A percentile compares a stretch with the other conserved stretches of the same genome.
Conservation (phyloP, 2,329 filamentous ascomycete genomes). For the Clonostachys chloroleuca region DNA sequence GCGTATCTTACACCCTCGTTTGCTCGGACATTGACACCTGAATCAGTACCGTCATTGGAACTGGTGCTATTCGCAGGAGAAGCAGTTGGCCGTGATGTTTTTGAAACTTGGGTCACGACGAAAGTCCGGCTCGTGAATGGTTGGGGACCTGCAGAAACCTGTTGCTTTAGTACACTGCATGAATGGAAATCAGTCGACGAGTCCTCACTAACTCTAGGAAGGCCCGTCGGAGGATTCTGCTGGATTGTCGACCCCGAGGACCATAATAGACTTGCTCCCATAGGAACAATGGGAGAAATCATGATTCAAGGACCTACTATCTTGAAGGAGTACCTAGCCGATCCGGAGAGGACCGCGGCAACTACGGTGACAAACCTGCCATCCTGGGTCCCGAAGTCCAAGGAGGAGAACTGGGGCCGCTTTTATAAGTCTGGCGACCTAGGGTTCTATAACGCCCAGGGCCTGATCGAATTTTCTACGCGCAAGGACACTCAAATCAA, state of each 20-base stretch:
- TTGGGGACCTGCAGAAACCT: not conserved
- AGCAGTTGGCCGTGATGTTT: not conserved
- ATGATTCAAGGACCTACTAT: not conserved
- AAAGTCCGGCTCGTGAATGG: not conserved
- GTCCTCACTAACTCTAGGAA: not conserved
- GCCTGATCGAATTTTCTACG: conserved; percentile 12
- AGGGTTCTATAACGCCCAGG: not conserved
- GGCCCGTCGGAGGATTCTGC: not conserved
- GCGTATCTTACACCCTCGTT: not conserved
- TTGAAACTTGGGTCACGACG: not conserved
- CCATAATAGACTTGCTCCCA: not conserved
- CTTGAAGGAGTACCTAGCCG: not conserved
- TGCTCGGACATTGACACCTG: not conserved
- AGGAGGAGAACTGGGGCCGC: not conserved
- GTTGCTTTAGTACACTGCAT: not conserved
- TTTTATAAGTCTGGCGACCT: conserved; percentile 9
- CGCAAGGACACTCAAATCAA: conserved; percentile 28
- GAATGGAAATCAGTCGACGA: not conserved
- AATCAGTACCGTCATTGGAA: not conserved
- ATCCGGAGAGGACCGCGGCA: not conserved
- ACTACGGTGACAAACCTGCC: no score
- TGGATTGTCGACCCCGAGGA: not conserved
- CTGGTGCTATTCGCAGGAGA: not conserved
- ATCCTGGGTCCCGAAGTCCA: no score
- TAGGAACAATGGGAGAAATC: not conserved